A percentile compares a stretch with the other conserved stretches of the same genome.
Evolutionary conservation across 805 yeast species (phyloP).

Genomic region (Hemisphaericaspora nanyangensis): DNA sequence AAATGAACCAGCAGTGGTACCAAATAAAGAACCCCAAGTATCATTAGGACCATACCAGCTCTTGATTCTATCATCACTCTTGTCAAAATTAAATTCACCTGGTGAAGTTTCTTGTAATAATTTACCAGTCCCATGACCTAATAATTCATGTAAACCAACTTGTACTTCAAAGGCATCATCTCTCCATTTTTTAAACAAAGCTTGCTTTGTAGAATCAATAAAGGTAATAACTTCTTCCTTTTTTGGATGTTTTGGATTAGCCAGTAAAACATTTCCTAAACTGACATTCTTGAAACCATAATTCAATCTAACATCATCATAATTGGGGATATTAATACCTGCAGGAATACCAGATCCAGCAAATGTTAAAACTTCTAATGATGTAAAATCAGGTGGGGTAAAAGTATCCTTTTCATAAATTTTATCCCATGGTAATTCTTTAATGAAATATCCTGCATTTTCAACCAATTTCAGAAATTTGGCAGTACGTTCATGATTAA

Average conservation of each 20-base stretch:
- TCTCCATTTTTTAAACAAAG: conserved; percentile 63
- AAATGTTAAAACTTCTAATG: conserved; percentile 83
- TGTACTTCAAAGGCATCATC: conserved; percentile 87
- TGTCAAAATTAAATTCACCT: conserved; percentile 71
- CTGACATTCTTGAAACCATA: conserved; percentile 89
- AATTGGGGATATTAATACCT: conserved; percentile 90
- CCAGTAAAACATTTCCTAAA: conserved; percentile 77
- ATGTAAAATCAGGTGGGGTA: conserved; percentile 90
- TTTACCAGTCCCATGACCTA: conserved; percentile 92
- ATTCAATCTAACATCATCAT: conserved; percentile 81
- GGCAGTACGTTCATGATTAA: conserved; percentile 79
- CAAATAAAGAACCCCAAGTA: conserved; percentile 88
- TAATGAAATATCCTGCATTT: conserved; percentile 61
- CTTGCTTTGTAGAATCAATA: conserved; percentile 49
- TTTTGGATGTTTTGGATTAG: conserved; percentile 59
- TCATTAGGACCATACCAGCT: conserved; percentile 77
- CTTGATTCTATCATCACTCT: conserved; percentile 56
- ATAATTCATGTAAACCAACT: conserved; percentile 87
- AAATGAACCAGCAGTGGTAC: conserved; percentile 77
- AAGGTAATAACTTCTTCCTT: conserved; percentile 69
- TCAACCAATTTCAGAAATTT: conserved; percentile 70
- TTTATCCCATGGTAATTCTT: conserved; percentile 71
- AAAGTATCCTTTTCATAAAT: conserved; percentile 79
- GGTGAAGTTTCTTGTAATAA: conserved; percentile 54
- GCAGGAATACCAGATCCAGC: conserved; percentile 91